A percentile compares a stretch with the other conserved stretches of the same genome.
Evolutionary conservation across 371 early-diverging fungal species (phyloP).

Genomic region (Mucor indicus): DNA sequence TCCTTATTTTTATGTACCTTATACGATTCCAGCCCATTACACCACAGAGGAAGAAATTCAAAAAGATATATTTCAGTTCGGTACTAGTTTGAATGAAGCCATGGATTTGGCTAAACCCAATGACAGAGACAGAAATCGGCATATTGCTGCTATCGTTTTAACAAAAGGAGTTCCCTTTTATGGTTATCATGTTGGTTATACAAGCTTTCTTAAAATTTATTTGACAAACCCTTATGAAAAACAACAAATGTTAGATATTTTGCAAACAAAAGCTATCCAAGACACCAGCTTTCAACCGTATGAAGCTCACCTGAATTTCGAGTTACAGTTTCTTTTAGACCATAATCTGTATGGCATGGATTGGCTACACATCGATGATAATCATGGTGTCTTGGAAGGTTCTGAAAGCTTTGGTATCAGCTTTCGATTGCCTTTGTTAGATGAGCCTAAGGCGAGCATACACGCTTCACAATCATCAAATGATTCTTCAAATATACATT

Average conservation of each 20-base stretch:
- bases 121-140: slow-evolving; percentile 33
- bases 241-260: slow-evolving; percentile 54
- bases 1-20: slow-evolving; percentile 80
- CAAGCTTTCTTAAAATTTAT: slow-evolving; percentile 75
- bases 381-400: background rate
- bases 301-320: slow-evolving; percentile 88
- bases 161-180: slow-evolving; percentile 85
- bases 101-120: slow-evolving; percentile 46
- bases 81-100: slow-evolving; percentile 71
- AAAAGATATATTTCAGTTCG: slow-evolving; percentile 60
- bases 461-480: slow-evolving; percentile 9
- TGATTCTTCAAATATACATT: background rate
- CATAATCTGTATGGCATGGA: slow-evolving; percentile 94
- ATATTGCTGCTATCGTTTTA: slow-evolving; percentile 65
- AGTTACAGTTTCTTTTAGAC: slow-evolving; percentile 90
- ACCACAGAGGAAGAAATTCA: slow-evolving; percentile 21
- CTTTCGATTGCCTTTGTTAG: slow-evolving; percentile 42
- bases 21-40: slow-evolving; percentile 24
- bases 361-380: slow-evolving; percentile 36
- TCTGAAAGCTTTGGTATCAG: slow-evolving; percentile 8
- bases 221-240: slow-evolving; percentile 63
- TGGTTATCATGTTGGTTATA: slow-evolving; percentile 72
- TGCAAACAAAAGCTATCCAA: slow-evolving; percentile 75
- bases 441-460: slow-evolving; percentile 15
- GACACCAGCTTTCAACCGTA: slow-evolving; percentile 64